phyloP scores from a whole-genome alignment of 179 eudicot species.

The Corrigiola litoralis region DNA sequence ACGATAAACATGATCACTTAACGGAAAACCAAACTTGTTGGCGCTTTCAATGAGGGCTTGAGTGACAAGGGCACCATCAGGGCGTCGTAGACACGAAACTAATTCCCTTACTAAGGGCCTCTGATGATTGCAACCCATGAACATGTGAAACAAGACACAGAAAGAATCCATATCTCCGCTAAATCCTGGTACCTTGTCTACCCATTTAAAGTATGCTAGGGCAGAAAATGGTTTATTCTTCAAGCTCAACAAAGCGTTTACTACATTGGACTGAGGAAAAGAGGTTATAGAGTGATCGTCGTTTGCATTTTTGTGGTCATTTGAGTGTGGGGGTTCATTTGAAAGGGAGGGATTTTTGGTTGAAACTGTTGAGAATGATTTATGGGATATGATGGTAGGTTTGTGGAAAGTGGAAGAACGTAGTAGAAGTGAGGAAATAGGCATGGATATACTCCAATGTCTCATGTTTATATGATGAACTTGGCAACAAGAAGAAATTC shows the following conservation, averaged over 20 bases:
- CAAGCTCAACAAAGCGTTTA: constrained; percentile 24
- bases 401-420: constrained; percentile 9
- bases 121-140: constrained; percentile 10
- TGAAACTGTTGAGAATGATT: constrained; percentile 3
- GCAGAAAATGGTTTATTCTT: constrained; percentile 41
- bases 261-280: constrained; percentile 19
- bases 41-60: constrained; percentile 21
- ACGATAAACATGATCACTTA: neutral
- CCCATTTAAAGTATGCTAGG: constrained; percentile 32
- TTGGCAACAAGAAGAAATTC: too few species aligned
- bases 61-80: constrained; percentile 30
- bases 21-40: neutral
- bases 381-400: too few species aligned
- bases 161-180: constrained; percentile 29
- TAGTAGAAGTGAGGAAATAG: neutral
- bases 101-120: constrained; percentile 19
- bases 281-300: neutral
- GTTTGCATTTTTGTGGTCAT: neutral
- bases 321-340: neutral
- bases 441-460: constrained; percentile 7
- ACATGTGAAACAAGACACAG: constrained; percentile 47
- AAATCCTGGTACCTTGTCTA: constrained; percentile 26
- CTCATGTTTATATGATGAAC: neutral
- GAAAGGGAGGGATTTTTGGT: neutral
- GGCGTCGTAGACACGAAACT: constrained; percentile 23